Base-by-base conservation (phyloP, 352 stramenopile species). In the Globisporangium canariense region DNA sequence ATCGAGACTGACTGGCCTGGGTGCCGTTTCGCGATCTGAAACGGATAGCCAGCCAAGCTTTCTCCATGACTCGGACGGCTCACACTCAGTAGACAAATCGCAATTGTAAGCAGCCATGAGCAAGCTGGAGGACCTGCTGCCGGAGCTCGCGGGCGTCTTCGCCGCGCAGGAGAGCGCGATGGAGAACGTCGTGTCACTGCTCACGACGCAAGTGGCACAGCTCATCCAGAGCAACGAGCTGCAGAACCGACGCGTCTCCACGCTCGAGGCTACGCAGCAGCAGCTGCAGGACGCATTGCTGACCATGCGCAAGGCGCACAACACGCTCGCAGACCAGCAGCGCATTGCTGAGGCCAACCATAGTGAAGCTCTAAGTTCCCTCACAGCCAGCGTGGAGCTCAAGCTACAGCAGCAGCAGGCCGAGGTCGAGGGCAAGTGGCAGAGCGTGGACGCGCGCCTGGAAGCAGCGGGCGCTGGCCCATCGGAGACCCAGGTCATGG, bases 121-220 rank as follows among this genome's bases (percentile, higher is more conserved):
- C 61, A 64, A 70, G 53, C 74, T 91, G 32, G 83, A 88, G 58
- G 78, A 89, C 58, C 60, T 89, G 46, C 72, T 91, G 63, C 83
- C 80, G 30, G 80, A 83, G 53, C 81, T 91, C 70, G 79, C 70
- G 50, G 77, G 76, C 53, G 74, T 90, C 34, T 75, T 91, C 54
- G 74, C 69, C 0, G 76, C 80, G 14, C 83, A 91, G 68, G 83
- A 91, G 64, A 70, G 57, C n/a, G 69, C 83, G 11, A 59, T 90
- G 25, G 79, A 70, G 55, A 86, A 77, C 36, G 77, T 81, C 13
- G 70, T 91, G 50, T 59, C 68, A 16, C 72, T 79, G 16, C 66
- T 91, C 52, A 79, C 76, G 18, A 75, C 73, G 9, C 82, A 91
- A 25, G 59, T 91, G 36, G 77, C 83, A 51, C 67, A 76, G 2